Evolutionary conservation across 768 basidiomycete genomes (phyloP).

Genomic region (Tephrocybe sp.): DNA sequence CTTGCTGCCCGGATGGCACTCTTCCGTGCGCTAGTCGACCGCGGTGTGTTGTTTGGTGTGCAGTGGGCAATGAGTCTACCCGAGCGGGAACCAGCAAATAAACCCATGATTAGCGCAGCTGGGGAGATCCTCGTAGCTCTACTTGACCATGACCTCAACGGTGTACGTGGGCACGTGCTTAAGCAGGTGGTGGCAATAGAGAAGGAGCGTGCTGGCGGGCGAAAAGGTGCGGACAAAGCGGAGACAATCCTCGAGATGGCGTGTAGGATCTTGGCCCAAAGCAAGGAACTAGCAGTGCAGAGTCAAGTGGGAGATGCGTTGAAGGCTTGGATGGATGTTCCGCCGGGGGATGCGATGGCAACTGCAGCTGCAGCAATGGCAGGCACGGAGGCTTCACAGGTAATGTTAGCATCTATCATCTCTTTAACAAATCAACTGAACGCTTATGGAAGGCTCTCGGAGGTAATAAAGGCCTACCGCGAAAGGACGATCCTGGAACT

Average conservation of each 20-base stretch:
- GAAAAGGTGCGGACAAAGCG: constrained; percentile 58
- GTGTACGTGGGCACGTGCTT: constrained; percentile 80
- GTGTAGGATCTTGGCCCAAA: constrained; percentile 73
- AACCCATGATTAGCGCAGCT: constrained; percentile 70
- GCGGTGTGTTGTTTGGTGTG: constrained; percentile 85
- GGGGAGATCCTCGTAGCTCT: constrained; percentile 84
- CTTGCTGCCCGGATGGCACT: constrained; percentile 80
- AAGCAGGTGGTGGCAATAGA: constrained; percentile 76
- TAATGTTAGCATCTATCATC: constrained; percentile 14
- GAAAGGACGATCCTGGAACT: constrained; percentile 81
- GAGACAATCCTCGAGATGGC: constrained; percentile 75
- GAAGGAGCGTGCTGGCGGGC: constrained; percentile 55
- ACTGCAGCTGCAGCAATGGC: constrained; percentile 24
- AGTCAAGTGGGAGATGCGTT: constrained; percentile 88
- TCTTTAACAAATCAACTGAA: constrained; percentile 5
- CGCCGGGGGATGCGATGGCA: constrained; percentile 35
- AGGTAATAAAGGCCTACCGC: constrained; percentile 33
- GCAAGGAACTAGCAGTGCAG: constrained; percentile 83
- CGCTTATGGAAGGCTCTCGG: constrained; percentile 35
- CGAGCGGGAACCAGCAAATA: constrained; percentile 49
- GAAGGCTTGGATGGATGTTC: constrained; percentile 78
- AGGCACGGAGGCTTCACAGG: constrained; percentile 33
- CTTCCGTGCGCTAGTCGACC: constrained; percentile 84
- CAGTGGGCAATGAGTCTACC: constrained; percentile 85
- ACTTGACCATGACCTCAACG: constrained; percentile 88